Evolutionary conservation across 495 filamentous ascomycete species (phyloP).

Genomic region (Annulohypoxylon stygium): DNA sequence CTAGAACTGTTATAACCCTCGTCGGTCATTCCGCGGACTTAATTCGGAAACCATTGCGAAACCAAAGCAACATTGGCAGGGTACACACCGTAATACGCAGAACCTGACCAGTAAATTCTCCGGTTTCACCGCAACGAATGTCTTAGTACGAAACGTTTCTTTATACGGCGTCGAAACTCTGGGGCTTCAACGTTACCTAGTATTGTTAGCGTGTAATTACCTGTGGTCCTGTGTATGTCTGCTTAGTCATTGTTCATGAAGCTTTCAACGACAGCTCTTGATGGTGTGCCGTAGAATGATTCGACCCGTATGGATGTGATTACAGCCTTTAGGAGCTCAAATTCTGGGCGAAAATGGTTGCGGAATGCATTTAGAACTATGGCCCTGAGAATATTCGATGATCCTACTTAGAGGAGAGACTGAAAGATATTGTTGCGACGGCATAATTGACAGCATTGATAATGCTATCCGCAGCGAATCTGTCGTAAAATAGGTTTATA

Average conservation of each 20-base stretch:
- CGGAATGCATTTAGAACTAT: not conserved
- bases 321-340: not conserved
- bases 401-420: not conserved
- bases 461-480: too few species aligned
- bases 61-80: not conserved
- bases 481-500: too few species aligned
- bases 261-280: not conserved
- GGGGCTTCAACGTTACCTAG: not conserved
- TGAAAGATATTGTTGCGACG: not conserved
- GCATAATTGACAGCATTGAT: not conserved
- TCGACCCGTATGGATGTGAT: not conserved
- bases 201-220: not conserved
- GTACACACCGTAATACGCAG: constrained; percentile 8
- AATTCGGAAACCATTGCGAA: constrained; percentile 28
- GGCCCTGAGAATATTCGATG: not conserved
- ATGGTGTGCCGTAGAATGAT: not conserved
- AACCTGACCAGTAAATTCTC: constrained; percentile 6
- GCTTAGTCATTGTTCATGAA: not conserved
- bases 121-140: constrained; percentile 3
- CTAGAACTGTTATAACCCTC: not conserved
- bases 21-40: constrained; percentile 20
- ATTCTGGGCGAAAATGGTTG: too few species aligned
- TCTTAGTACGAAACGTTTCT: not conserved
- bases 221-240: not conserved
- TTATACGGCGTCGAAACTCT: not conserved